phyloP scores from a whole-genome alignment of 768 basidiomycete species.

The Boletus fagicola region DNA sequence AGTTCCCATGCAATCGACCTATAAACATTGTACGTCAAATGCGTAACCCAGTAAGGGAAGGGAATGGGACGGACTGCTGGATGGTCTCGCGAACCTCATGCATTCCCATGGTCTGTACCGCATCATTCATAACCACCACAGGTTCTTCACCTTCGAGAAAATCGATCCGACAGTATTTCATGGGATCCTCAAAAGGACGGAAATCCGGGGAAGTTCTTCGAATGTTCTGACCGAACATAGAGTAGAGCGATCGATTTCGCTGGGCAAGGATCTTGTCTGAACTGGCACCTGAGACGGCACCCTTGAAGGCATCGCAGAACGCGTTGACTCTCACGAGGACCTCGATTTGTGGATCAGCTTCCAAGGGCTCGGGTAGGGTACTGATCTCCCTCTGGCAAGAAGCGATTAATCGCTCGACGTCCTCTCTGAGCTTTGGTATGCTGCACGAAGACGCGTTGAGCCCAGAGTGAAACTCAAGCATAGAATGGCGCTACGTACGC shows the following conservation, averaged over 20 bases:
- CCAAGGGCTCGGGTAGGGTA: slow-evolving; percentile 40
- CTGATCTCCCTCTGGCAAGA: slow-evolving; percentile 35
- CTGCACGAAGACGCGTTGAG: slow-evolving; percentile 32
- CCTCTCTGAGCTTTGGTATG: slow-evolving; percentile 43
- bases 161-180: slow-evolving; percentile 11
- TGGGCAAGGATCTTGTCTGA: slow-evolving; percentile 39
- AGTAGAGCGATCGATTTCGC: slow-evolving; percentile 33
- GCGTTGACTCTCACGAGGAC: slow-evolving; percentile 42
- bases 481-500: slow-evolving; percentile 39
- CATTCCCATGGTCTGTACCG: slow-evolving; percentile 27
- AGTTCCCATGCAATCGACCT: slow-evolving; percentile 46
- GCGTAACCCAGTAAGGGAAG: not conserved
- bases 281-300: slow-evolving; percentile 32
- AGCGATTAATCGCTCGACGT: slow-evolving; percentile 42
- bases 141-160: slow-evolving; percentile 9
- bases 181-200: slow-evolving; percentile 27
- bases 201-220: slow-evolving; percentile 44
- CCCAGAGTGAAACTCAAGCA: not conserved
- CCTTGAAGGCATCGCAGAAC: slow-evolving; percentile 43
- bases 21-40: not conserved
- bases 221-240: slow-evolving; percentile 34
- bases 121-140: not conserved
- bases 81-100: slow-evolving; percentile 37
- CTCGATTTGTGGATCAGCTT: slow-evolving; percentile 43
- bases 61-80: slow-evolving; percentile 28